Percentiles rank a stretch among this genome's conserved stretches.
Evolutionary conservation across 2,329 filamentous ascomycete genomes (phyloP).

Genomic region (Pseudogymnoascus sp.): DNA sequence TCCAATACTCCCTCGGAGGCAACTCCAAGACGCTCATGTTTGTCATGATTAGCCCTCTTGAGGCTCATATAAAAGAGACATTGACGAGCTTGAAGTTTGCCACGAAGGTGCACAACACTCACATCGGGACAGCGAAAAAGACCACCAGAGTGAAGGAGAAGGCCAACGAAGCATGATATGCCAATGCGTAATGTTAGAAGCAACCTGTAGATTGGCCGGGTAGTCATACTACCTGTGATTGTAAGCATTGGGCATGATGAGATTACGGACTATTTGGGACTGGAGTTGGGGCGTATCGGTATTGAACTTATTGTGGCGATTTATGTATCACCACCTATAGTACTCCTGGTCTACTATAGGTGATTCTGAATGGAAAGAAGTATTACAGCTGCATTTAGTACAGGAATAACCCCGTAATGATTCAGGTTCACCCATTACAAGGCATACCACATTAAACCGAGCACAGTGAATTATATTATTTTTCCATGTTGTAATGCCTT

Average conservation of each 20-base stretch:
- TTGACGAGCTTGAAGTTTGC: constrained; percentile 93
- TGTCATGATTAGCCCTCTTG: constrained; percentile 90
- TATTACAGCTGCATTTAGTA: background rate
- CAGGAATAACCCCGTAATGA: background rate
- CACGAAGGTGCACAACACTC: constrained; percentile 86
- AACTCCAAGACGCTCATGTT: constrained; percentile 99
- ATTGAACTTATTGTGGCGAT: background rate
- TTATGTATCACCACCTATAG: constrained; percentile 6
- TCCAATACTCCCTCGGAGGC: constrained; percentile 89
- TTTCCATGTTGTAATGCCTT: background rate
- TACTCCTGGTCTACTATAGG: constrained; percentile 1
- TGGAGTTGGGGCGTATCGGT: background rate
- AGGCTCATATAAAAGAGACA: constrained; percentile 85
- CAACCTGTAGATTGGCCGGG: constrained; percentile 1
- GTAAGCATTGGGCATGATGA: background rate
- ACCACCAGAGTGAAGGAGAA: constrained; percentile 47
- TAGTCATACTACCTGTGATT: background rate
- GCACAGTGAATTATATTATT: background rate
- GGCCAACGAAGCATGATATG: background rate
- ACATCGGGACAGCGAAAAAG: constrained; percentile 81
- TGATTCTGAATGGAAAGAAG: background rate
- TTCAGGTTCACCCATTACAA: background rate
- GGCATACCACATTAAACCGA: background rate
- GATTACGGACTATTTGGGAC: constrained; percentile 4
- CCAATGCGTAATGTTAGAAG: background rate